Percentiles rank a stretch among this genome's conserved stretches.
These are phyloP conservation scores for Dalbergia cultrata DNA, from an alignment of 306 rosid genomes.

Conservation along the genomic window DNA sequence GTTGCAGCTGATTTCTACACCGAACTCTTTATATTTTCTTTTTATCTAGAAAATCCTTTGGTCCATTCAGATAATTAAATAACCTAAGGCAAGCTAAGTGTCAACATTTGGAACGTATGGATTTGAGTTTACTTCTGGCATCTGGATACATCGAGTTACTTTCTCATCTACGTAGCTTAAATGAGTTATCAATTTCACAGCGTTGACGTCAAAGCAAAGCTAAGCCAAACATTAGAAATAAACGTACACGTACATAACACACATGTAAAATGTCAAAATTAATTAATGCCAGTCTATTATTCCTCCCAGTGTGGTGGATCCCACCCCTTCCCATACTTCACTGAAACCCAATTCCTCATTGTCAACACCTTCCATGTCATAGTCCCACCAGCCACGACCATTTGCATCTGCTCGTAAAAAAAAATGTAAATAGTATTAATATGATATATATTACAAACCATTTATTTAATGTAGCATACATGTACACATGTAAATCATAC, in stretches of 20 bases:
- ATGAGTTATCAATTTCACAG: constrained; percentile 4
- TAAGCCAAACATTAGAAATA: constrained; percentile 14
- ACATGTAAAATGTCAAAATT: constrained; percentile 35
- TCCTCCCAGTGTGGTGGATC: constrained; percentile 90
- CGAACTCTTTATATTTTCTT: too few species aligned
- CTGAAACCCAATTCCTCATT: constrained; percentile 75
- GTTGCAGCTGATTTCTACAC: too few species aligned
- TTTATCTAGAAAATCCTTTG: too few species aligned
- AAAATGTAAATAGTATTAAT: constrained; percentile 31
- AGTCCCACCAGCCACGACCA: constrained; percentile 96
- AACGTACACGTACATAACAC: not conserved
- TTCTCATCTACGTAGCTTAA: not conserved
- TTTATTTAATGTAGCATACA: constrained; percentile 1
- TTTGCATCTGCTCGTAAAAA: constrained; percentile 67
- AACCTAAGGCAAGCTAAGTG: too few species aligned
- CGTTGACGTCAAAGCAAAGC: constrained; percentile 32
- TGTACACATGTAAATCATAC: constrained; percentile 56
- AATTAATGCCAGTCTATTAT: constrained; percentile 85
- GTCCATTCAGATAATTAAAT: too few species aligned
- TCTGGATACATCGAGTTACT: constrained; percentile 14
- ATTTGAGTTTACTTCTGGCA: constrained; percentile 8
- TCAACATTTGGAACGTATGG: not conserved
- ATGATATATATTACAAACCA: constrained; percentile 21
- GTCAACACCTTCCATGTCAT: constrained; percentile 89
- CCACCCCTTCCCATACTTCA: constrained; percentile 98